Base-by-base conservation (phyloP, 2,329 filamentous ascomycete genomes). In the Pseudopyricularia javanii region DNA sequence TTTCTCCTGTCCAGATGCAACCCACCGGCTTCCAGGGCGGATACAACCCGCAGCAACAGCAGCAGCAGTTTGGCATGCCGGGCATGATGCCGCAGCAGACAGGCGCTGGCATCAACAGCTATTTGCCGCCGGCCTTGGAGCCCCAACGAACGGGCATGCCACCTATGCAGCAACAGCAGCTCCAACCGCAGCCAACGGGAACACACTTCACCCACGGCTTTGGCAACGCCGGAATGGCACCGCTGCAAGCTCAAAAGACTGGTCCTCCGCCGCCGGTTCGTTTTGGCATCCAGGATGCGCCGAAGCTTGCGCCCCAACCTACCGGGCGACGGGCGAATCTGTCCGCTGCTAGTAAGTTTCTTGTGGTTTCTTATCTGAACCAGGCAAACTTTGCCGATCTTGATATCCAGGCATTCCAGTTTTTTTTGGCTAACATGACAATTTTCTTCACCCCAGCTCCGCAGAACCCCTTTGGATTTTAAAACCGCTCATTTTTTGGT, bases 261-360 rank as follows among this genome's bases (percentile, higher is more conserved):
- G 88, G 88, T 0, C 93, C 93, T 7, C 75, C 91, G 20, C 93
- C 93, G 47, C 82, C 89, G 24, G 85, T 98, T 17, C 81, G 89
- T 55, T 98, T 98, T 66, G 93, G 93, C 37, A 83, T 95, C 34
- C 76, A 80, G 54, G 80, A 83, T 49, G 73, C 82, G 30, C 89
- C 90, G 69, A 93, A 87, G 67, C 71, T 97, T 61, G 76, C 80
- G 56, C 83, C 91, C 30, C 93, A 97, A 71, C 79, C 89, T 28
- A 98, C 93, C 7, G 93, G 93, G 58, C 76, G 86, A 61, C 83
- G 87, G 73, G 93, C 93, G 54, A 96, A 97, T 67, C 76, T 98
- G 59, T 78, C 87, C 51, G 88, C 94, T 81, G 93, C 93, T 63
- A 98, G 91, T 97, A 84, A 86, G 91, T 91, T 30, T 33, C 20